Base-by-base conservation (phyloP, 2,329 filamentous ascomycete species). In the Claviceps arundinis region DNA sequence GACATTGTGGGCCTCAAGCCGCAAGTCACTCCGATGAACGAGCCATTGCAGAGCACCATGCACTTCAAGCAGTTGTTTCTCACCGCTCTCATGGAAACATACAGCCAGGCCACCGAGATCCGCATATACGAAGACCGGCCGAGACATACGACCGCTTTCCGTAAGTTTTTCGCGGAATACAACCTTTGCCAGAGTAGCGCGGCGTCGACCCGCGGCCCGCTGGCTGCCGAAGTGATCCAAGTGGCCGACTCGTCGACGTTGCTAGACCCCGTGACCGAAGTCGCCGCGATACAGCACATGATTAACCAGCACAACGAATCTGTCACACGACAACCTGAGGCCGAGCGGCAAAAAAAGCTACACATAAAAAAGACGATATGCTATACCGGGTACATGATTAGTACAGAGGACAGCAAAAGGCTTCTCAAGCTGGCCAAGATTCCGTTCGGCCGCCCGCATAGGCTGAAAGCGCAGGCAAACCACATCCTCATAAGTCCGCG, bases 1-100 rank as follows among this genome's bases (percentile, higher is more conserved):
- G 88, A 97, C 67, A 81, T 97, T 72, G 73, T 95, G 48, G 84
- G 85, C 48, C 74, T 98, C 54, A 97, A 97, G 70, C 93, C 93
- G 2, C 77, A 81, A 53, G 84, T 85, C 55, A 86, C 89, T 5
- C 93, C 91, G 2, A 81, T 80, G 53, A 86, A 85, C 58, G 82
- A 95, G 67, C 78, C 76, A 19, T 94, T 97, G 64, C 66, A 72
- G 50, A 88, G 76, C 61, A 98, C 93, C 3, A 93, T 96, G 83
- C 72, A 80, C 26, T 98, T 95, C 76, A 98, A 98, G 72, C 87
- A 95, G 64, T 74, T 81, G 41, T 88, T 96, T 60, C 78, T 98
- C 30, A 77, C 81, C 56, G 79, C 85, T 24, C 71, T 97, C 51
- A 80, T 96, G 70, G 83, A 89, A 68, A 97, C 91, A 30, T 97